These are phyloP conservation scores for Tinospora cordifolia DNA, from an alignment of 164 flowering plant species.

Conservation along the genomic window DNA sequence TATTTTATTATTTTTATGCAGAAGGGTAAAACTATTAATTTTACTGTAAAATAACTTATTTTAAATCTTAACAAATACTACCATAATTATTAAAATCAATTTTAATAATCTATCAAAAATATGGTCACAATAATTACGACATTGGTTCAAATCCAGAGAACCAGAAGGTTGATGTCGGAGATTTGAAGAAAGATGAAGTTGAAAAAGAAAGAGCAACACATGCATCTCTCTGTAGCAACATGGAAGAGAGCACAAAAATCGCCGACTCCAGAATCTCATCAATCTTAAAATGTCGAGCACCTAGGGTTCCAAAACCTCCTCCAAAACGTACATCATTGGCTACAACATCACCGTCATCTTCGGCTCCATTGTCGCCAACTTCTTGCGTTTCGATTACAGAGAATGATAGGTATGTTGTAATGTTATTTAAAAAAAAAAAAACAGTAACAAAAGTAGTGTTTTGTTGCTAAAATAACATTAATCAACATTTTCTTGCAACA, in stretches of 20 bases:
- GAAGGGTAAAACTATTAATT: no score
- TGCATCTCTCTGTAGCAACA: slow-evolving; percentile 26
- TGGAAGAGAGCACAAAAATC: slow-evolving; percentile 33
- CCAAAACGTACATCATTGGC: slow-evolving; percentile 41
- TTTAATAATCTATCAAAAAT: no score
- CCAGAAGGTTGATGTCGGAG: slow-evolving; percentile 19
- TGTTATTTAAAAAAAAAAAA: no score
- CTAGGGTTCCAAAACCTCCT: slow-evolving; percentile 72
- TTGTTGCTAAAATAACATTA: no score
- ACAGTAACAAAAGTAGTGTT: no score
- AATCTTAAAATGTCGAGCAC: slow-evolving; percentile 33
- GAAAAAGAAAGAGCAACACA: slow-evolving; percentile 27
- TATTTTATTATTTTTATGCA: no score
- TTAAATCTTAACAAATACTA: no score
- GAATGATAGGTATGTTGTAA: no score
- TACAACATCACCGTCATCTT: slow-evolving; percentile 15
- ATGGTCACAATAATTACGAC: no score
- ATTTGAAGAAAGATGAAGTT: slow-evolving; percentile 27
- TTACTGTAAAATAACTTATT: no score
- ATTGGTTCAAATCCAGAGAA: slow-evolving; percentile 15
- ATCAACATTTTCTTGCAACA: no score
- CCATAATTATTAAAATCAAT: no score
- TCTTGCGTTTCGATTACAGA: slow-evolving; percentile 8
- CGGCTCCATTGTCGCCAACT: slow-evolving; percentile 11
- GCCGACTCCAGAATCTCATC: slow-evolving; percentile 15